Percentiles rank a stretch among this genome's conserved stretches.
Conservation (phyloP, 192 early-diverging fungal genomes). For the Lobosporangium transversale region DNA sequence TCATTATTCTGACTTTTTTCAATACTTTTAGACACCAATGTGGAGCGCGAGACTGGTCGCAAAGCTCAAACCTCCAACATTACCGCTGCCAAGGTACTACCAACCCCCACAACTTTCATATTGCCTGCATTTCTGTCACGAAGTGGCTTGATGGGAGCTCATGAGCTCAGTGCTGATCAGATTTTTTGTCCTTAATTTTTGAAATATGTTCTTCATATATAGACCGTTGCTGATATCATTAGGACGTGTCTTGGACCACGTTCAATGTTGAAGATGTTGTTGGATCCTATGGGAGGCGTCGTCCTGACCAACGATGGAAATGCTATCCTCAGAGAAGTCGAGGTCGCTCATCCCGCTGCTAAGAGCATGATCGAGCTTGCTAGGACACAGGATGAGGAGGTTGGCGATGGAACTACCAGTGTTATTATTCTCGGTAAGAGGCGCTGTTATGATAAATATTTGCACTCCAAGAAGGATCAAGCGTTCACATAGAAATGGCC, state of each 20-base stretch:
- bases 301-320: slow-evolving; percentile 99
- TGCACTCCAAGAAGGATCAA: too few relatives aligned
- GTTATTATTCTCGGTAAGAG: slow-evolving; percentile 95
- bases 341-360: slow-evolving; percentile 99
- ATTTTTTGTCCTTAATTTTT: background rate
- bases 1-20: too few relatives aligned
- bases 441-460: too few relatives aligned
- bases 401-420: slow-evolving; percentile 98
- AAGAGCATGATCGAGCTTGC: slow-evolving; percentile 99
- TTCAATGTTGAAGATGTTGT: slow-evolving; percentile 99
- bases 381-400: slow-evolving; percentile 99
- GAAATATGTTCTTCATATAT: too few relatives aligned
- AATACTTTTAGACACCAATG: slow-evolving; percentile 75
- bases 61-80: slow-evolving; percentile 99
- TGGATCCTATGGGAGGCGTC: slow-evolving; percentile 99
- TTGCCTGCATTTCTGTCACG: background rate
- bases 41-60: slow-evolving; percentile 94
- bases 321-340: slow-evolving; percentile 97
- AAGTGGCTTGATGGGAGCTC: background rate
- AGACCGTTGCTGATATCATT: slow-evolving; percentile 98
- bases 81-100: slow-evolving; percentile 91
- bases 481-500: too few relatives aligned
- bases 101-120: too few relatives aligned
- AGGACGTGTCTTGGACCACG: slow-evolving; percentile 98
- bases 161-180: background rate